Percentiles rank a stretch among this genome's conserved stretches.
Evolutionary conservation across 2,329 filamentous ascomycete species (phyloP).

Genomic region (Dactylella cylindrospora): DNA sequence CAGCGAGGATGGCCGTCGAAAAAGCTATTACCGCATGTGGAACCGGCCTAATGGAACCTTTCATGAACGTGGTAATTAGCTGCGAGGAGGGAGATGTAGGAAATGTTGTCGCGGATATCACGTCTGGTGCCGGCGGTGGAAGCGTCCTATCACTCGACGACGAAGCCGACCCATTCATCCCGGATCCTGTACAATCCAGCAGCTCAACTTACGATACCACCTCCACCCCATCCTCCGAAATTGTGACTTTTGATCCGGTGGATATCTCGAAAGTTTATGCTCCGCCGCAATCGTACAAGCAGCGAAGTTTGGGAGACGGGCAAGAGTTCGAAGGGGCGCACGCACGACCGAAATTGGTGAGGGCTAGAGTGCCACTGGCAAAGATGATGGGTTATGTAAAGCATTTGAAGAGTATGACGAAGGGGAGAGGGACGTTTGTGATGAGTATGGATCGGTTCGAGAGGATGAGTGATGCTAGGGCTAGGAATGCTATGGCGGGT

Average conservation of each 20-base stretch:
- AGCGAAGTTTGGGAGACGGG: conserved; percentile 56
- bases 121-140: conserved; percentile 68
- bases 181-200: conserved; percentile 23
- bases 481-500: conserved; percentile 58
- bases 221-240: conserved; percentile 34
- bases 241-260: conserved; percentile 55
- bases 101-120: conserved; percentile 76
- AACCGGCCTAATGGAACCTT: conserved; percentile 80
- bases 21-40: conserved; percentile 63
- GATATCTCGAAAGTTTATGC: conserved; percentile 78
- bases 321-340: conserved; percentile 56
- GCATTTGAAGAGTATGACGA: conserved; percentile 83
- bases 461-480: conserved; percentile 63
- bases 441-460: conserved; percentile 74
- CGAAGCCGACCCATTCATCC: conserved; percentile 47
- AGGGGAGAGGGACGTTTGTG: conserved; percentile 75
- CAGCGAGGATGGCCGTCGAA: conserved; percentile 67
- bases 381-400: conserved; percentile 96
- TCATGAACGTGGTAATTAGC: conserved; percentile 85
- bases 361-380: conserved; percentile 85
- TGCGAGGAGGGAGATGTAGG: conserved; percentile 81
- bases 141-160: conserved; percentile 69
- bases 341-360: conserved; percentile 64
- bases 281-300: conserved; percentile 54
- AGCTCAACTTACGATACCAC: conserved; percentile 17